Base-by-base conservation (phyloP, 2,329 filamentous ascomycete species). In the Verticillium alfalfae region DNA sequence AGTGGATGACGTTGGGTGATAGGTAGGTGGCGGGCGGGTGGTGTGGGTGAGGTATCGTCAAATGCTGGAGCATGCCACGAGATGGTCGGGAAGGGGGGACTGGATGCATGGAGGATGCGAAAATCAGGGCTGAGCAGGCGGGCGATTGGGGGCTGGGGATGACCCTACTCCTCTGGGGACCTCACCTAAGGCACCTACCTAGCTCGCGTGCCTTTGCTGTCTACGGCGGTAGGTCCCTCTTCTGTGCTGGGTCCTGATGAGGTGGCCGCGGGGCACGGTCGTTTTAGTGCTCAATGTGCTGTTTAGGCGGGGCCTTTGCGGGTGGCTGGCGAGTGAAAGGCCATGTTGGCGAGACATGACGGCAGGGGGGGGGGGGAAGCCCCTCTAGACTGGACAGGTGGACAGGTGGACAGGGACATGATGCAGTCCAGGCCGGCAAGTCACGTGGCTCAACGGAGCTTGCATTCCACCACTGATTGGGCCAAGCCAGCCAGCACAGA, bases 371-470 rank as follows among this genome's bases (percentile, higher is more conserved):
- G 37, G 34, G 13, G 34, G 18, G 22, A 37, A 31, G n/a, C 26
- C 12, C 6, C 10, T 18, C 18, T 58, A 1, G 26, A 31, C 34
- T 34, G 18, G 52, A 65, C 63, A 64, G 62, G 60, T 64, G 62
- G 57, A 62, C 26, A 31, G 26, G 26, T 31, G 26, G 26, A 31
- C 26, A 5, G 26, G 26, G 26, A 31, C 26, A 52, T 52, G 45
- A 52, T 52, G 45, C 45, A 9, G 22, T 52, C 41, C n/a, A 18
- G 45, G 45, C 45, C 12, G 5, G 54, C 34, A 56, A 18, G 59
- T 63, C 63, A 66, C 59, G 64, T 66, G 64, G 61, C 56, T 60
- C 34, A 58, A 60, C 59, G 64, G 64, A 31, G 61, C 39, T 26
- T 22, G 36, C 22, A 26, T 55, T 52, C 45, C 45, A 36, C 13